phyloP scores from a whole-genome alignment of 257 asterid genomes.

The Thymus mandschuricus region DNA sequence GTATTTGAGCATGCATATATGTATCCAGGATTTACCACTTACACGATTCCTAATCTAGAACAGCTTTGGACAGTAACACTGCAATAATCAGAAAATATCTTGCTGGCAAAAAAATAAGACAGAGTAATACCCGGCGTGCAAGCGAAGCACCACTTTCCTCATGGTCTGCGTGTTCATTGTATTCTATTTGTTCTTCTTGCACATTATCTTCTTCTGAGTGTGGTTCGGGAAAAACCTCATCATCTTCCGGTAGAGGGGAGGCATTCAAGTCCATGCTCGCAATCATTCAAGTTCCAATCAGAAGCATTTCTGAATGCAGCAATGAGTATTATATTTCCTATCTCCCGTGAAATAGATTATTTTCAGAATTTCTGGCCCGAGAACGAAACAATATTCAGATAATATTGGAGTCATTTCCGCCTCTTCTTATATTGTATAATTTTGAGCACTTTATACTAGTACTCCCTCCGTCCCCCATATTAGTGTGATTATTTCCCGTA shows the following conservation, averaged over 20 bases:
- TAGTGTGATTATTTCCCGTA: too few species aligned
- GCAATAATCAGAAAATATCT: slow-evolving; percentile 17
- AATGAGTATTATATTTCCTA: slow-evolving; percentile 9
- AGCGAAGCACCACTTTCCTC: slow-evolving; percentile 59
- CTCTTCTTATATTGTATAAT: neutral
- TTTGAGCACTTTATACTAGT: neutral
- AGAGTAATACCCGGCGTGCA: slow-evolving; percentile 67
- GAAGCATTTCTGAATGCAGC: slow-evolving; percentile 50
- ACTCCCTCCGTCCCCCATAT: too few species aligned
- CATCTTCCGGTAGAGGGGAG: slow-evolving; percentile 92
- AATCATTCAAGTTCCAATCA: slow-evolving; percentile 52
- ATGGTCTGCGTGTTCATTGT: slow-evolving; percentile 55
- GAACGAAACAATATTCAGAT: slow-evolving; percentile 10
- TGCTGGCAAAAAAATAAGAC: slow-evolving; percentile 14
- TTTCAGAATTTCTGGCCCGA: neutral
- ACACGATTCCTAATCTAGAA: slow-evolving; percentile 7
- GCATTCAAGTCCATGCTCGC: slow-evolving; percentile 95
- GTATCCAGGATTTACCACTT: neutral
- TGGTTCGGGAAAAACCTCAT: slow-evolving; percentile 64
- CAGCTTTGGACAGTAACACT: slow-evolving; percentile 12
- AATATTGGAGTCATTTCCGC: slow-evolving; percentile 1
- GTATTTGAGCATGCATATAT: neutral
- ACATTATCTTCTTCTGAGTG: slow-evolving; percentile 67
- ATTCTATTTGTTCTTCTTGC: slow-evolving; percentile 50
- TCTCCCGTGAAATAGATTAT: slow-evolving; percentile 25